Evolutionary conservation across 179 eudicot genomes (phyloP), one percentile per base, ranked within the genome.

Genomic region (Corrigiola litoralis): DNA sequence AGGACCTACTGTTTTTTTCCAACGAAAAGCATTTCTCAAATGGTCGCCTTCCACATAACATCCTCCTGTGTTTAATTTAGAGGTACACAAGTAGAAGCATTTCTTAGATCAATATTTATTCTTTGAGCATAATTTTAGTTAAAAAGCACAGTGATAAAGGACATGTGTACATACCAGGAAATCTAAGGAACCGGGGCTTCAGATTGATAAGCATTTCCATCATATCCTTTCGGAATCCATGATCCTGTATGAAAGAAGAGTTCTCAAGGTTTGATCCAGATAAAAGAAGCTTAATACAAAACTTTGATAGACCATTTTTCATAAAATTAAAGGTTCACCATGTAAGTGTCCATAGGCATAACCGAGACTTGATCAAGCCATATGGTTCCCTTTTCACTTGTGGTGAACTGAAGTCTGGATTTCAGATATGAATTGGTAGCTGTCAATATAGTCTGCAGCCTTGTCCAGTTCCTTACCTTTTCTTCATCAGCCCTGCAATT

Each of bases 321-420:
- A 29, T 1, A 55, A 2, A 6, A 49, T 28, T 9, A 0, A 5
- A 7, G n/a, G 29, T 4, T 59, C 20, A 86, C 96, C 90, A 78
- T 89, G 81, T 84, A 86, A 28, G 97, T 90, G 58, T 86, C 84
- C 16, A 70, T 60, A 20, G 95, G 97, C 88, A 88, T 88, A 40
- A 75, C 81, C 16, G 97, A 90, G 1, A 90, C 85, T 84, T 90
- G 97, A 70, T 88, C 95, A 58, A 90, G 80, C 97, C 97, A 90
- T 37, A 88, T 71, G 38, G 81, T 83, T 60, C 90, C 90, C 53
- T 75, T 81, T 62, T 54, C 76, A 56, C 45, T 75, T 4, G 97
- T 81, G 5, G 88, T 90, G 40, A 91, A 65, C 28, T 86, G 91
- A 65, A 89, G 78, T 59, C 94, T 85, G 32, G 87, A 69, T 6